Base-by-base conservation (phyloP, 2,329 filamentous ascomycete species). In the Fusarium foetens region DNA sequence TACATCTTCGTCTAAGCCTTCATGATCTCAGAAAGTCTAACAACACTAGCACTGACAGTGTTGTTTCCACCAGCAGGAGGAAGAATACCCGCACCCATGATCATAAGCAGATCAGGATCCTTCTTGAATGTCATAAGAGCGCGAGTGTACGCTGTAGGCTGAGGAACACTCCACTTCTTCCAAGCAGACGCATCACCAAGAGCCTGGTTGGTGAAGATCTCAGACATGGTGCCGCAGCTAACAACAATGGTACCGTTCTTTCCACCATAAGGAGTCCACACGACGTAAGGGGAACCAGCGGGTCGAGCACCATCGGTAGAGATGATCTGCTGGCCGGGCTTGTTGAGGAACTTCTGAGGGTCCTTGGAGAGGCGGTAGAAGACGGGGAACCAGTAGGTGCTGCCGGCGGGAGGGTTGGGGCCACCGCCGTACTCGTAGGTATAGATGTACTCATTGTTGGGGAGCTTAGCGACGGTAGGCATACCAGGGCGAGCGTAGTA, bases 401-500 rank as follows among this genome's bases (percentile, higher is more conserved):
- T 76, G 51, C 77, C 68, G 7, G 77, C 76, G 8, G 74, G 75
- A 19, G 77, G 65, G 36, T 63, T 63, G 14, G 65, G 83, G 75
- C 73, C 86, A 25, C 79, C 86, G 54, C 88, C 88, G 70, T 88
- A 89, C 78, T 93, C 91, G 78, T 92, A 92, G 10, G 86, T 85
- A 82, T 90, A 88, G 75, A 93, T 87, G 71, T 77, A 77, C 46
- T 76, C 66, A 59, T 86, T 88, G 71, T 87, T 87, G 39, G 71
- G 90, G 83, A 93, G 84, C 75, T 84, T 76, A 4, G 86, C 84
- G 13, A 93, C 83, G 1, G 87, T 88, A 3, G 91, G 87, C 91
- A 93, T 93, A 54, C 91, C 91, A 0, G 91, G 91, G 4, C 91
- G 88, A 66, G 86, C 88, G 5, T 86, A 87, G 79, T 92, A 91